Conservation (phyloP, 192 early-diverging fungal genomes). For the Backusella circina region DNA sequence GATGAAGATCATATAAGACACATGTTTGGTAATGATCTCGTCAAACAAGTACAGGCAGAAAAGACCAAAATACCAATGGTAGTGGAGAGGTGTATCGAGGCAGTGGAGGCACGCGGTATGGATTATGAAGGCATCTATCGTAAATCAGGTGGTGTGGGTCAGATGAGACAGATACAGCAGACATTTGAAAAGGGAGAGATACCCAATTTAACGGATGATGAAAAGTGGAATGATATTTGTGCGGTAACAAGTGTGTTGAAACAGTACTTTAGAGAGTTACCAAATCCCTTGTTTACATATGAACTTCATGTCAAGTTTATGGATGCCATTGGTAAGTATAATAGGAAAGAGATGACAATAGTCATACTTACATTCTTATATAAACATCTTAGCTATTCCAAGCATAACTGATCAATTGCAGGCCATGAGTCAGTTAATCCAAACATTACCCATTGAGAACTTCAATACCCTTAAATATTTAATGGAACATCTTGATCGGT, state of each 20-base stretch:
- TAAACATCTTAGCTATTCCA: not conserved
- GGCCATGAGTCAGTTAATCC: slow-evolving; percentile 35
- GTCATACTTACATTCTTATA: too few relatives aligned
- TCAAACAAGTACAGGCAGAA: slow-evolving; percentile 54
- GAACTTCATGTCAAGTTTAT: slow-evolving; percentile 62
- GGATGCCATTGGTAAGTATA: slow-evolving; percentile 46
- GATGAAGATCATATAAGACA: not conserved
- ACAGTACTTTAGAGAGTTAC: slow-evolving; percentile 72
- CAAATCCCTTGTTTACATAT: slow-evolving; percentile 68
- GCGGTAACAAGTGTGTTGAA: slow-evolving; percentile 74
- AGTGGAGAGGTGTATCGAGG: slow-evolving; percentile 65
- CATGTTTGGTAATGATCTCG: slow-evolving; percentile 73
- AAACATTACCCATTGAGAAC: slow-evolving; percentile 56
- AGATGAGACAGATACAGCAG: slow-evolving; percentile 60
- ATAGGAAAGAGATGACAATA: too few relatives aligned
- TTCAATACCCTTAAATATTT: slow-evolving; percentile 59
- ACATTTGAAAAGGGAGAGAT: slow-evolving; percentile 52
- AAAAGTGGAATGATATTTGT: slow-evolving; percentile 62
- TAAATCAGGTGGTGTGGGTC: slow-evolving; percentile 67
- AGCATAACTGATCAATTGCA: slow-evolving; percentile 33
- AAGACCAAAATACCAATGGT: slow-evolving; percentile 58
- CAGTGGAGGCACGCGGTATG: slow-evolving; percentile 60
- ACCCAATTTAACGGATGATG: slow-evolving; percentile 43
- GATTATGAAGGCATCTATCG: slow-evolving; percentile 79
- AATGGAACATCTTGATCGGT: slow-evolving; percentile 61